phyloP scores from a whole-genome alignment of 148 eudicot species.

The Dianthus caryophyllus region DNA sequence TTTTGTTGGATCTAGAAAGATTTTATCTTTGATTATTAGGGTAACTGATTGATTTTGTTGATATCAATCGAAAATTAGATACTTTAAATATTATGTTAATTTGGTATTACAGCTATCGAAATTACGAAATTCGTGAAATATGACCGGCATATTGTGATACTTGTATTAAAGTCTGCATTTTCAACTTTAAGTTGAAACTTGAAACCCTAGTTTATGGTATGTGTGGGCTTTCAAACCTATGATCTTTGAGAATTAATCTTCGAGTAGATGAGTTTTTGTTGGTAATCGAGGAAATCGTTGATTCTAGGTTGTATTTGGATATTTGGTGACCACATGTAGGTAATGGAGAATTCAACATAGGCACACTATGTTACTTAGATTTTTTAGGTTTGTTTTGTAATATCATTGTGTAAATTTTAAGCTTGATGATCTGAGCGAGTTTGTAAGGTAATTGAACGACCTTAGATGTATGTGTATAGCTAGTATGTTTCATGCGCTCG shows the following conservation, averaged over 20 bases:
- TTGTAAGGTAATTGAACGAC: background rate
- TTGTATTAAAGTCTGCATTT: background rate
- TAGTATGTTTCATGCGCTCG: background rate
- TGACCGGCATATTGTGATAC: background rate
- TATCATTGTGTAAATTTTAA: background rate
- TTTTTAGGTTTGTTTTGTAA: background rate
- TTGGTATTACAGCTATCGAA: background rate
- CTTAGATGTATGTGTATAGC: background rate
- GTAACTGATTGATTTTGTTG: background rate
- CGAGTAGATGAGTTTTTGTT: background rate
- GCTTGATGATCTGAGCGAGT: background rate
- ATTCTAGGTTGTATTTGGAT: background rate
- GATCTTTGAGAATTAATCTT: background rate
- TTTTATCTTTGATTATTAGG: slow-evolving; percentile 7
- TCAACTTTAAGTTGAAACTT: background rate
- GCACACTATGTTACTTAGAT: no score
- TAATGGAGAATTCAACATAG: no score
- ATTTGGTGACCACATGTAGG: no score
- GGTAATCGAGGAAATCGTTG: background rate
- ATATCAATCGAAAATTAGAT: no score
- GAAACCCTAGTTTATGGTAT: slow-evolving; percentile 5
- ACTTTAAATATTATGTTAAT: background rate
- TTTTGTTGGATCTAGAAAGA: background rate
- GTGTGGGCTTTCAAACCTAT: background rate
- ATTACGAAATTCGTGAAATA: background rate